These are phyloP conservation scores for Prosopis cineraria DNA, from an alignment of 306 rosid species.

Conservation along the genomic window DNA sequence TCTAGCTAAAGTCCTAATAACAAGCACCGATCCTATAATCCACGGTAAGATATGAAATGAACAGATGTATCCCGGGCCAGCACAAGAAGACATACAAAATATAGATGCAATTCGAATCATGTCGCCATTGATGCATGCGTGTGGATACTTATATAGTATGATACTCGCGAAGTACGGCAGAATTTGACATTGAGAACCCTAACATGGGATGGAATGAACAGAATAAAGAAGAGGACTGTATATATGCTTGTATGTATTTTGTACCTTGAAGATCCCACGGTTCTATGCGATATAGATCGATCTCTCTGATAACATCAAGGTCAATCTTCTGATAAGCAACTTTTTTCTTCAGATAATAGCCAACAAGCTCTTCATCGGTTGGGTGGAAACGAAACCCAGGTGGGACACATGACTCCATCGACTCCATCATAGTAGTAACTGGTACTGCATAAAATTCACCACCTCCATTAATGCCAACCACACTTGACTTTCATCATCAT, in stretches of 20 bases:
- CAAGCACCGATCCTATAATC: background rate
- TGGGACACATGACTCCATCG: conserved; percentile 76
- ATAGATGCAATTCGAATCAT: background rate
- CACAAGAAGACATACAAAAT: background rate
- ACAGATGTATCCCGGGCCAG: background rate
- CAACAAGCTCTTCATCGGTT: conserved; percentile 29
- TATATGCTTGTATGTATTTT: background rate
- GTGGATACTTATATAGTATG: background rate
- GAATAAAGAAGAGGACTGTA: background rate
- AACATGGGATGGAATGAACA: background rate
- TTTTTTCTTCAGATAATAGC: conserved; percentile 23
- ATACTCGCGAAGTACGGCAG: background rate
- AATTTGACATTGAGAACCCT: conserved; percentile 2
- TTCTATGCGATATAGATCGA: conserved; percentile 15
- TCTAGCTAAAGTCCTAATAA: background rate
- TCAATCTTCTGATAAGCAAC: conserved; percentile 19
- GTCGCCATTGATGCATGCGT: background rate
- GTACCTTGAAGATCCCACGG: conserved; percentile 29
- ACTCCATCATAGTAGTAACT: conserved; percentile 52
- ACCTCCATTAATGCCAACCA: conserved; percentile 47
- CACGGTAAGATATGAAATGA: background rate
- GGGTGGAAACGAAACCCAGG: conserved; percentile 33
- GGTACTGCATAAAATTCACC: conserved; percentile 79
- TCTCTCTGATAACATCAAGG: conserved; percentile 5
- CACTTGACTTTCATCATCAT: conserved; percentile 58